Evolutionary conservation across 148 eudicot species (phyloP).

Genomic region (Silene conica): DNA sequence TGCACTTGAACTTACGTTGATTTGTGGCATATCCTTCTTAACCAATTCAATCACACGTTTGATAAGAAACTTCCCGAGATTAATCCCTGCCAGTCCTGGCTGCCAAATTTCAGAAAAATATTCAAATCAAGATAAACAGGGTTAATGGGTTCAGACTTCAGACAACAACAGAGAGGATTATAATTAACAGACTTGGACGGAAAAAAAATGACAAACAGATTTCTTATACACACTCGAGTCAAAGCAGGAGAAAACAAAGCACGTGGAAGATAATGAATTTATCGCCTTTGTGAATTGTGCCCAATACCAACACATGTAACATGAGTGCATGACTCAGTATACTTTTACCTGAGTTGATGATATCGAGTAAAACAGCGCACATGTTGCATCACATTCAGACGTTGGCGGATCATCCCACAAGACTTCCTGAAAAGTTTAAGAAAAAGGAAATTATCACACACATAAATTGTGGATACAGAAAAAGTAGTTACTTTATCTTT

Average conservation of each 20-base stretch:
- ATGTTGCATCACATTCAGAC: conserved; percentile 83
- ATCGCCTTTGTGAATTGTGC: too few relatives aligned
- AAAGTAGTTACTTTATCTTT: not conserved
- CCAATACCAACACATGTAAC: not conserved
- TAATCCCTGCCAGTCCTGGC: conserved; percentile 94
- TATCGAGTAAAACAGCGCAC: conserved; percentile 92
- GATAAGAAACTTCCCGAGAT: conserved; percentile 92
- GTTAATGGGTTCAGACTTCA: not conserved
- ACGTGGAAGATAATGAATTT: not conserved
- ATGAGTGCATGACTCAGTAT: not conserved
- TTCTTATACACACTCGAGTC: not conserved
- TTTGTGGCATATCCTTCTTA: conserved; percentile 82
- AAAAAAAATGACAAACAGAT: not conserved
- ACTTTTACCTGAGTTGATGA: conserved; percentile 83
- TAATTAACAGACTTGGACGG: conserved; percentile 1
- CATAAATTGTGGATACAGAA: not conserved
- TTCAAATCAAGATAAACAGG: not conserved
- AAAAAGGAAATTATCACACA: conserved; percentile 13
- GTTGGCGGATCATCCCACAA: conserved; percentile 91
- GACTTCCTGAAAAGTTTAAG: conserved; percentile 58
- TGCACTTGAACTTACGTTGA: conserved; percentile 56
- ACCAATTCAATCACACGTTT: conserved; percentile 93
- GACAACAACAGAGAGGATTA: not conserved
- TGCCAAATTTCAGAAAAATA: conserved; percentile 33
- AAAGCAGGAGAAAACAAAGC: not conserved